Conservation (phyloP, 306 rosid genomes). For the Quercus parvula region DNA sequence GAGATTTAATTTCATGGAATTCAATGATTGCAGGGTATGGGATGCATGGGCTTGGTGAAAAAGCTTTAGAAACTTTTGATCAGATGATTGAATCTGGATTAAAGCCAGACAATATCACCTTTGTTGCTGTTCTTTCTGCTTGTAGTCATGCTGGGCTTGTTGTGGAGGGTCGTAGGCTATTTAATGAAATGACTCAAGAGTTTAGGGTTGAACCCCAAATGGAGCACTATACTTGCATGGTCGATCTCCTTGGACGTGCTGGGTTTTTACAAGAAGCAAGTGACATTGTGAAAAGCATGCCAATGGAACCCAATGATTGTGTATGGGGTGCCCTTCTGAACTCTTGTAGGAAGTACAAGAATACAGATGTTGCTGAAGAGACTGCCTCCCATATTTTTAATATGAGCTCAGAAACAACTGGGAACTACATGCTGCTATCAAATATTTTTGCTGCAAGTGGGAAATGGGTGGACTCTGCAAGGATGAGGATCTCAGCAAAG, state of each 20-base stretch:
- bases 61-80: conserved; percentile 57
- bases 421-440: conserved; percentile 76
- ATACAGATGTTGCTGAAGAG: conserved; percentile 53
- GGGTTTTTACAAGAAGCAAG: conserved; percentile 74
- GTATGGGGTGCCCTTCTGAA: conserved; percentile 78
- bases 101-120: conserved; percentile 68
- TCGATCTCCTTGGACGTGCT: conserved; percentile 82
- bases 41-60: conserved; percentile 70
- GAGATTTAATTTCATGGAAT: conserved; percentile 81
- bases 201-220: conserved; percentile 57
- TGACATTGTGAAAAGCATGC: conserved; percentile 59
- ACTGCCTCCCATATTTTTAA: conserved; percentile 41
- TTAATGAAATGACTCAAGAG: conserved; percentile 45
- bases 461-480: conserved; percentile 85
- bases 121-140: conserved; percentile 69
- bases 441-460: conserved; percentile 74
- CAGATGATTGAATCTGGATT: conserved; percentile 49
- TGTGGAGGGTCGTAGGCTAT: conserved; percentile 48
- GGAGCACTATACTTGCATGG: conserved; percentile 87
- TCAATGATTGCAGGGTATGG: conserved; percentile 79
- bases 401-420: conserved; percentile 39
- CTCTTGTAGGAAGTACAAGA: conserved; percentile 66
- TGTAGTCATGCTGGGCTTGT: conserved; percentile 84
- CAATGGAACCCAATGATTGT: conserved; percentile 68
- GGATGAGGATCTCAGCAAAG: conserved; percentile 68